phyloP scores from a whole-genome alignment of 1,139 yeast species.

The Pichia sp. region DNA sequence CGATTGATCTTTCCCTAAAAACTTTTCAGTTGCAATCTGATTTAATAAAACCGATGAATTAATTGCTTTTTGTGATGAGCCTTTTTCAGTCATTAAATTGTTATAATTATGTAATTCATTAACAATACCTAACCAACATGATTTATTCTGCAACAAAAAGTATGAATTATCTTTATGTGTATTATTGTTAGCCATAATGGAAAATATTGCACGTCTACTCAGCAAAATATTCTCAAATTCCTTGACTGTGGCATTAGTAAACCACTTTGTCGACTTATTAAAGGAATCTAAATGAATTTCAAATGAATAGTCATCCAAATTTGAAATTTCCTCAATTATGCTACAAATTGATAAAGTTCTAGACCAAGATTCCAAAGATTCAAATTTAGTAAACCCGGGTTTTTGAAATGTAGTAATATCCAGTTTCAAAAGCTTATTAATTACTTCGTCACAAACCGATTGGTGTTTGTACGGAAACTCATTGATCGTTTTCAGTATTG shows the following conservation, averaged over 20 bases:
- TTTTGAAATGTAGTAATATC: slow-evolving; percentile 2
- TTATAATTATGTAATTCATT: slow-evolving; percentile 41
- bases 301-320: slow-evolving; percentile 2
- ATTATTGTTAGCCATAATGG: slow-evolving; percentile 22
- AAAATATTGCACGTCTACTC: slow-evolving; percentile 35
- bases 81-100: slow-evolving; percentile 32
- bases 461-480: slow-evolving; percentile 28
- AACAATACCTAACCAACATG: slow-evolving; percentile 28
- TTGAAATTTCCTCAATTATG: slow-evolving; percentile 24
- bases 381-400: background rate
- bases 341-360: slow-evolving; percentile 35
- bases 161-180: background rate
- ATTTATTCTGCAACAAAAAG: background rate
- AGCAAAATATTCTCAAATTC: slow-evolving; percentile 38
- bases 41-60: slow-evolving; percentile 45
- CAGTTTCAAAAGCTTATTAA: slow-evolving; percentile 20
- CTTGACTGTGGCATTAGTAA: slow-evolving; percentile 31
- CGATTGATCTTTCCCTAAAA: slow-evolving; percentile 13
- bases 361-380: slow-evolving; percentile 30
- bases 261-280: slow-evolving; percentile 31
- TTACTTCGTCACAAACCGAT: slow-evolving; percentile 21
- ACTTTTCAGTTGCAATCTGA: slow-evolving; percentile 29
- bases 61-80: slow-evolving; percentile 42
- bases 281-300: slow-evolving; percentile 8
- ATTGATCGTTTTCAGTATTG: slow-evolving; percentile 38